phyloP scores from a whole-genome alignment of 495 filamentous ascomycete genomes.

The Patellaria atrata region DNA sequence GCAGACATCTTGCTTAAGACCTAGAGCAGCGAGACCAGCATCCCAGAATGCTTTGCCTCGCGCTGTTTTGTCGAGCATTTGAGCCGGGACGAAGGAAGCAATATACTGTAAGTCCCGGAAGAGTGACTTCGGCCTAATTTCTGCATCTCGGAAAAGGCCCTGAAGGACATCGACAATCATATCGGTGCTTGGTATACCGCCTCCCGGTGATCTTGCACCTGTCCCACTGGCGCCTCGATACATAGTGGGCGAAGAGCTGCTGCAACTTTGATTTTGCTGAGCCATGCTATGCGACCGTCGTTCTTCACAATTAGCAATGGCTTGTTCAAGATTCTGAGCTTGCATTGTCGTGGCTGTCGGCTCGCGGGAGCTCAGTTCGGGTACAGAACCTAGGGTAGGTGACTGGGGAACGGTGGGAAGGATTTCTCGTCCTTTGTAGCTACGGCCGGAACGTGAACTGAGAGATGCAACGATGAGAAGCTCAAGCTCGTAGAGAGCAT shows the following conservation, averaged over 20 bases:
- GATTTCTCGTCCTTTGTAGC: constrained; percentile 16
- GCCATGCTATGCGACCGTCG: constrained; percentile 42
- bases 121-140: constrained; percentile 73
- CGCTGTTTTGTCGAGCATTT: constrained; percentile 70
- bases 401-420: constrained; percentile 25
- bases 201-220: constrained; percentile 15
- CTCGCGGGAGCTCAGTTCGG: constrained; percentile 22
- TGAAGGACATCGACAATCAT: constrained; percentile 69
- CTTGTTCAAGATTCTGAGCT: constrained; percentile 41
- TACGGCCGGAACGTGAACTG: constrained; percentile 31
- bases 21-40: constrained; percentile 72
- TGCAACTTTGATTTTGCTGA: constrained; percentile 18
- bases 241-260: constrained; percentile 16
- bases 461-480: constrained; percentile 66
- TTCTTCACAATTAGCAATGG: constrained; percentile 54
- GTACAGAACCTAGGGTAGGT: constrained; percentile 22
- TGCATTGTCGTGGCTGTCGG: constrained; percentile 20
- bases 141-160: constrained; percentile 58
- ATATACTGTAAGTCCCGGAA: constrained; percentile 96
- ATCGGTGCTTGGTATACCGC: constrained; percentile 39
- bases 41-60: constrained; percentile 92
- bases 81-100: constrained; percentile 72
- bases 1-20: constrained; percentile 79
- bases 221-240: constrained; percentile 8
- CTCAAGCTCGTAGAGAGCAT: constrained; percentile 69